Evolutionary conservation across 257 asterid genomes (phyloP).

Genomic region (Lycium ferocissimum): DNA sequence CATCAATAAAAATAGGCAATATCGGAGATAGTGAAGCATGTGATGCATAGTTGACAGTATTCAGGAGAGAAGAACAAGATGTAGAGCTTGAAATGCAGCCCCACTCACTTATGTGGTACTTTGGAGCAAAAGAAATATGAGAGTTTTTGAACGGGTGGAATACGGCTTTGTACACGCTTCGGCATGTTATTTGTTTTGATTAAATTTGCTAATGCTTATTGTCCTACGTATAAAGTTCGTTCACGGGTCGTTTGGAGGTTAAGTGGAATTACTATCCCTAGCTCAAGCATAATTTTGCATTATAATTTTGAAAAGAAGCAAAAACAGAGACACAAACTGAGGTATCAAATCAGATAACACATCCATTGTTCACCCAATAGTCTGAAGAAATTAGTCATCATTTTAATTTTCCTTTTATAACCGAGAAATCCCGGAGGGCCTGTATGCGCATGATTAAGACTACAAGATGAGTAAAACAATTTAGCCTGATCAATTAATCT

Average conservation of each 20-base stretch:
- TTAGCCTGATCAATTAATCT: not conserved
- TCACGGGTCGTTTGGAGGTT: not conserved
- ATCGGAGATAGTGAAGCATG: not conserved
- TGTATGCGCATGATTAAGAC: not conserved
- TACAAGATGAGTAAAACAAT: not conserved
- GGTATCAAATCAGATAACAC: not conserved
- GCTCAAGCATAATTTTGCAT: not conserved
- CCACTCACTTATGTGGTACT: not conserved
- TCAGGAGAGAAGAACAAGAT: not conserved
- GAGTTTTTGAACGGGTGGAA: not conserved
- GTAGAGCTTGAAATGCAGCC: not conserved
- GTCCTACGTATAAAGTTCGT: not conserved
- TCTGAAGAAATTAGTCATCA: not conserved
- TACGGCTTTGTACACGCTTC: not conserved
- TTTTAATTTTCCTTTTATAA: not conserved
- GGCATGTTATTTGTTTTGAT: not conserved
- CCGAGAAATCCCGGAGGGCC: not conserved
- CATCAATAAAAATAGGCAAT: not conserved
- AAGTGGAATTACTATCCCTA: not conserved
- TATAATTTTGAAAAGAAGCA: conserved; percentile 12
- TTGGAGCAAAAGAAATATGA: not conserved
- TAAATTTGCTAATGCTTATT: not conserved
- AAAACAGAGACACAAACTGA: not conserved
- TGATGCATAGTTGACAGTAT: not conserved
- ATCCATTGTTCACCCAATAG: not conserved